A percentile compares a stretch with the other conserved stretches of the same genome.
Evolutionary conservation across 75 land plant species (phyloP).

Genomic region (Ceratopteris richardii): DNA sequence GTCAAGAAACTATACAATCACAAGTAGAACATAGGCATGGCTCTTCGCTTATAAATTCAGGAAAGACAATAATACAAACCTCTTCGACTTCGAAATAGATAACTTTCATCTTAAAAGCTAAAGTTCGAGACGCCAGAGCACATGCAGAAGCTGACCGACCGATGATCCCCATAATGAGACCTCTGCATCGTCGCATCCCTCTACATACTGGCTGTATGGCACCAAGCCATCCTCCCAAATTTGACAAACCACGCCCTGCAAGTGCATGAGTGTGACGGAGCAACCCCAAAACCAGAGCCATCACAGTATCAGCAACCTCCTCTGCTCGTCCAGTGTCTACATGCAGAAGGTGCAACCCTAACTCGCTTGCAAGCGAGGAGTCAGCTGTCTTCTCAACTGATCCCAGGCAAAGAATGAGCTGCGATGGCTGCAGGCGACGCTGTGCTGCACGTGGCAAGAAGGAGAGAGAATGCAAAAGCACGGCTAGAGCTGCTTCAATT

Average conservation of each 20-base stretch:
- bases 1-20: neutral
- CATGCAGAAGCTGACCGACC: slow-evolving; percentile 85
- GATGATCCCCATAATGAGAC: slow-evolving; percentile 88
- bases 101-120: slow-evolving; percentile 89
- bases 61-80: slow-evolving; percentile 3
- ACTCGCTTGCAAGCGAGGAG: slow-evolving; percentile 76
- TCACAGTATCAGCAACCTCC: slow-evolving; percentile 92
- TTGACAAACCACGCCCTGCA: slow-evolving; percentile 54
- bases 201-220: slow-evolving; percentile 85
- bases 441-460: slow-evolving; percentile 98
- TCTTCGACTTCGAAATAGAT: slow-evolving; percentile 75
- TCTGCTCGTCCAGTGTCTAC: slow-evolving; percentile 79
- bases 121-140: slow-evolving; percentile 66
- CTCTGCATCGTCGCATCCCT: slow-evolving; percentile 91
- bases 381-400: slow-evolving; percentile 81
- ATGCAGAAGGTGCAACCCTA: slow-evolving; percentile 84
- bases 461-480: slow-evolving; percentile 81
- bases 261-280: slow-evolving; percentile 78
- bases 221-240: slow-evolving; percentile 85
- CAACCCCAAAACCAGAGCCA: slow-evolving; percentile 82
- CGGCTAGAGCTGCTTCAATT: slow-evolving; percentile 87
- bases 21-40: no score
- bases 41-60: no score
- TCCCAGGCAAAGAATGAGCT: slow-evolving; percentile 85
- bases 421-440: slow-evolving; percentile 90